These are phyloP conservation scores for Phialophora verrucosa DNA, from an alignment of 2,329 filamentous ascomycete species.

Conservation along the genomic window DNA sequence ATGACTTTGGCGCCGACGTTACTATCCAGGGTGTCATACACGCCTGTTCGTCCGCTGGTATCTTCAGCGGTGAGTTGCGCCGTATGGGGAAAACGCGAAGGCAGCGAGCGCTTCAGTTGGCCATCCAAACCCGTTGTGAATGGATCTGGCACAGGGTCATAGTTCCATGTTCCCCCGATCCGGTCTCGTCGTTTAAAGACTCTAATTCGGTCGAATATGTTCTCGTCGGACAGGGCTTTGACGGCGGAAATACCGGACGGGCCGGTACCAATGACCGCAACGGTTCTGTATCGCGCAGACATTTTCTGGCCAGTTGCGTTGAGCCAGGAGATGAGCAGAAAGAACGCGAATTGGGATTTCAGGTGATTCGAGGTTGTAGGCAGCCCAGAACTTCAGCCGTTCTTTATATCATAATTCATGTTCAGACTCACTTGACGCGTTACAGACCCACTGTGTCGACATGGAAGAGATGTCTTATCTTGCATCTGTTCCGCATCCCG, in stretches of 20 bases:
- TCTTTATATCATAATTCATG: background rate
- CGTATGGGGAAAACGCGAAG: constrained; percentile 36
- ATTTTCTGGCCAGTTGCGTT: background rate
- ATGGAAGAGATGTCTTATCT: background rate
- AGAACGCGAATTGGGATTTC: background rate
- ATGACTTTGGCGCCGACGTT: constrained; percentile 42
- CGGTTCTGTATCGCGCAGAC: background rate
- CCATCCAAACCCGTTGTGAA: constrained; percentile 34
- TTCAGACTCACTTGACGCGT: background rate
- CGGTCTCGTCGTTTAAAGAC: constrained; percentile 44
- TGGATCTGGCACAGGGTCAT: constrained; percentile 40
- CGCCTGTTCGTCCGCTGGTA: constrained; percentile 39
- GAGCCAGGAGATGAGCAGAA: background rate
- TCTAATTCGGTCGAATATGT: constrained; percentile 43
- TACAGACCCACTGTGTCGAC: constrained; percentile 1
- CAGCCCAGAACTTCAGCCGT: background rate
- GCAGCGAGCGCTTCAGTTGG: constrained; percentile 24
- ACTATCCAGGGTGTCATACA: constrained; percentile 39
- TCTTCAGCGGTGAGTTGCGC: constrained; percentile 35
- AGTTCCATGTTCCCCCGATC: constrained; percentile 45
- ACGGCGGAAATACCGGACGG: constrained; percentile 43
- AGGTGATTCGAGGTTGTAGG: background rate
- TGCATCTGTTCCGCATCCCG: background rate
- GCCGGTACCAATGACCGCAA: constrained; percentile 43
- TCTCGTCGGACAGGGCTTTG: constrained; percentile 43